Percentiles rank a stretch among this genome's conserved stretches.
Evolutionary conservation across 768 basidiomycete species (phyloP).

Genomic region (Pholiota molesta): DNA sequence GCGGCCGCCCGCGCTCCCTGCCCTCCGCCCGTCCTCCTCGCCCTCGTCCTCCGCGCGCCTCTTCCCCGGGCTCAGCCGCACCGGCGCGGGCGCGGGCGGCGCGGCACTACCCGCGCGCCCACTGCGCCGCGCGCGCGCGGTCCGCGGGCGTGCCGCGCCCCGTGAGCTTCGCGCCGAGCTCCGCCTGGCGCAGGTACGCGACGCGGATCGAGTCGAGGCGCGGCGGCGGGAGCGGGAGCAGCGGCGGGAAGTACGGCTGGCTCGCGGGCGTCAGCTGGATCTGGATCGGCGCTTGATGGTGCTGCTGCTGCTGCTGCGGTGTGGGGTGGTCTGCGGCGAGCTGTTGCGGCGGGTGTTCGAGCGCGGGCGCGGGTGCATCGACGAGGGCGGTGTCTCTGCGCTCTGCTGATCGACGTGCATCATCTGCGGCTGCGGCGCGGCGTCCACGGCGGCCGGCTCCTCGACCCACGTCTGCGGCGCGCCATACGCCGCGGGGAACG

Average conservation of each 20-base stretch:
- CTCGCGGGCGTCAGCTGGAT: conserved; percentile 18
- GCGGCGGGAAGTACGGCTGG: conserved; percentile 13
- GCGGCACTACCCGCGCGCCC: conserved; percentile 24
- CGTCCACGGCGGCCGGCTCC: not conserved
- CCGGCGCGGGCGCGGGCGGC: not conserved
- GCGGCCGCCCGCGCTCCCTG: not conserved
- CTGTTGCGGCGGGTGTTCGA: not conserved
- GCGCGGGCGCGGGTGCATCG: not conserved
- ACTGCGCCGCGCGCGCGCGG: conserved; percentile 27
- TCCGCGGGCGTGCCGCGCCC: conserved; percentile 40
- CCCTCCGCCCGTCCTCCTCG: not conserved
- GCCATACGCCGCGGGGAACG: not conserved
- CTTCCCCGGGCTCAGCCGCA: not conserved
- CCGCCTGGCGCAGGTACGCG: conserved; percentile 26
- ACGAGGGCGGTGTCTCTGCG: not conserved
- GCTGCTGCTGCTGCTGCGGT: conserved; percentile 17
- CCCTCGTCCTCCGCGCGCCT: conserved; percentile 3
- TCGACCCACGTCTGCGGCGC: not conserved
- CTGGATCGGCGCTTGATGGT: conserved; percentile 21
- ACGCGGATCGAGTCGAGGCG: conserved; percentile 34
- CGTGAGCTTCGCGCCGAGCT: conserved; percentile 31
- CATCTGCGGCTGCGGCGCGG: not conserved
- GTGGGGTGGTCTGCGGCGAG: conserved; percentile 1
- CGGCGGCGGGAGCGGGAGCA: conserved; percentile 37
- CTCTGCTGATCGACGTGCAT: not conserved